These are phyloP conservation scores for Candolleomyces eurysporus DNA, from an alignment of 768 basidiomycete genomes.

Conservation along the genomic window DNA sequence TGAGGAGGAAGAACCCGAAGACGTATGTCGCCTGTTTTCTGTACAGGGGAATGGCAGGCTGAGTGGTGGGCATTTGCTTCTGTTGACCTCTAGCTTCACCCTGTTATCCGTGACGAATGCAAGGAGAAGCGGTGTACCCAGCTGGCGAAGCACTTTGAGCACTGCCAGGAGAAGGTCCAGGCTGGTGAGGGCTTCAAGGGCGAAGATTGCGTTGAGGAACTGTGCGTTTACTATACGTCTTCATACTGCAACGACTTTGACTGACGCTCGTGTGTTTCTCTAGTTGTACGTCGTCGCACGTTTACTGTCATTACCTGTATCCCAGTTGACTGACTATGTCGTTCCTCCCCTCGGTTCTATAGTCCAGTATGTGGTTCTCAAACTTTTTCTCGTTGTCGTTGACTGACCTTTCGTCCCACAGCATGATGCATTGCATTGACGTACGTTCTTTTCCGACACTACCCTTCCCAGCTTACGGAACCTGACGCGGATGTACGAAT, in stretches of 20 bases:
- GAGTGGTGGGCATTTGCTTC: background rate
- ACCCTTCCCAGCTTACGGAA: constrained; percentile 31
- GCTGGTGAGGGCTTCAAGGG: constrained; percentile 81
- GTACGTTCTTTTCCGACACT: constrained; percentile 41
- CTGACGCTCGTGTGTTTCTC: background rate
- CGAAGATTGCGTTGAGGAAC: constrained; percentile 91
- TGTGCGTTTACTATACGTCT: constrained; percentile 47
- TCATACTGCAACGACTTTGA: constrained; percentile 14
- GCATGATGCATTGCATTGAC: constrained; percentile 93
- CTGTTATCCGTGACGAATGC: constrained; percentile 75
- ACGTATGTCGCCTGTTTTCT: constrained; percentile 49
- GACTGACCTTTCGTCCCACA: constrained; percentile 24
- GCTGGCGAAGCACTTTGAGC: constrained; percentile 79
- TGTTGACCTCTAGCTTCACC: constrained; percentile 49
- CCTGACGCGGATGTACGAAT: constrained; percentile 32
- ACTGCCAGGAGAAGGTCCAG: constrained; percentile 86
- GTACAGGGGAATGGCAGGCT: too few species aligned
- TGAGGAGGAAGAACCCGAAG: constrained; percentile 68
- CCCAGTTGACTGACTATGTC: background rate
- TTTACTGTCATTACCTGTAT: background rate
- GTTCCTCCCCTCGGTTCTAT: constrained; percentile 15
- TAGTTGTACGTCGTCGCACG: background rate
- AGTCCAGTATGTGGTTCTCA: constrained; percentile 62
- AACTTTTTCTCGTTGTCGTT: background rate
- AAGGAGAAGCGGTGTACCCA: constrained; percentile 65